Evolutionary conservation across 768 basidiomycete species (phyloP).

Genomic region (Stropharia rugosoannulata): DNA sequence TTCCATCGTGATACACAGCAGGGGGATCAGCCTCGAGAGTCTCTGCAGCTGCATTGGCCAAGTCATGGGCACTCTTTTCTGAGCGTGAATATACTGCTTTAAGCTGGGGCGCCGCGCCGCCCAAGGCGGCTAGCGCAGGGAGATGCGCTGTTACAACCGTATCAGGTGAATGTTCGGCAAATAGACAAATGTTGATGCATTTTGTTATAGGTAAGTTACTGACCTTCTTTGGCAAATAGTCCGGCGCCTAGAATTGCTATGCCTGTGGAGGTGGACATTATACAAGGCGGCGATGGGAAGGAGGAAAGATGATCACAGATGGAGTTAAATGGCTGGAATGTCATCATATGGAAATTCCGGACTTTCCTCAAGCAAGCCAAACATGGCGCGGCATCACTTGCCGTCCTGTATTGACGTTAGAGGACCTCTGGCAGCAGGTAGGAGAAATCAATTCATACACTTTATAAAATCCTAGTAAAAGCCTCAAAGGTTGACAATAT

Average conservation of each 20-base stretch:
- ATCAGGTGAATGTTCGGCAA: conserved; percentile 24
- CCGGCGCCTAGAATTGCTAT: conserved; percentile 83
- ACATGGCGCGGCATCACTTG: too few species aligned
- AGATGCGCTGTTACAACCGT: conserved; percentile 58
- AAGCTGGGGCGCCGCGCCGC: conserved; percentile 39
- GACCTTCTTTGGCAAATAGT: conserved; percentile 75
- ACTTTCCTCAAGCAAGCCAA: too few species aligned
- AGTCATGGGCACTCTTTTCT: conserved; percentile 50
- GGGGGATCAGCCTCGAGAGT: conserved; percentile 39
- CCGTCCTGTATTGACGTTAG: too few species aligned
- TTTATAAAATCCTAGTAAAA: too few species aligned
- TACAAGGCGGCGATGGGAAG: conserved; percentile 6
- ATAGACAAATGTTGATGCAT: not conserved
- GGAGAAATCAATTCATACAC: too few species aligned
- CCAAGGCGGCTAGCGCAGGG: conserved; percentile 65
- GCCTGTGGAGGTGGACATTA: conserved; percentile 44
- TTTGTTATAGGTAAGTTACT: conserved; percentile 23
- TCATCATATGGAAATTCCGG: conserved; percentile 12
- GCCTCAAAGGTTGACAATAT: too few species aligned
- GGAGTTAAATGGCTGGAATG: conserved; percentile 14
- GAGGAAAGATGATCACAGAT: conserved; percentile 9
- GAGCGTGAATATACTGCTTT: conserved; percentile 85
- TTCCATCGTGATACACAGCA: conserved; percentile 56
- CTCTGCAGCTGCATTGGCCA: conserved; percentile 46
- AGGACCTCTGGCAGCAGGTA: too few species aligned